Base-by-base conservation (phyloP, 2,329 filamentous ascomycete species). In the Talaromyces pinophilus region DNA sequence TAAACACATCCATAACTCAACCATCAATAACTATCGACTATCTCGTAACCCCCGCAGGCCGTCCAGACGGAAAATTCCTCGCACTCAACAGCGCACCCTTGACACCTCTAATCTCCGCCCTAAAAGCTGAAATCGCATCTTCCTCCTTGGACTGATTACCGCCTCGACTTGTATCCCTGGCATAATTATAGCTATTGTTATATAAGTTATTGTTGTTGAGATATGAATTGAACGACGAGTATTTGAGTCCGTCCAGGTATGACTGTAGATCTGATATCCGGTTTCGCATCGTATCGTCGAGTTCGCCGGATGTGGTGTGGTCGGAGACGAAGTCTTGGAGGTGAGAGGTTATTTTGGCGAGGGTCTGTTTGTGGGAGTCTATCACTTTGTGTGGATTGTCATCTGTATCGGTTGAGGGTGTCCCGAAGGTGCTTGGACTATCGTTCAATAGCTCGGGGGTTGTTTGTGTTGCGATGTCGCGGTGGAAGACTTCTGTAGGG, bases 61-160 rank as follows among this genome's bases (percentile, higher is more conserved):
- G 73, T 63, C 76, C 73, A 13, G 76, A 67, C 42, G 83, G 85
- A 69, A 90, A 90, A 68, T 88, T 86, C 69, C 85, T 84, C 8
- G 87, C 85, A 73, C 86, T 88, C 68, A 90, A 73, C 65, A 90
- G 78, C 2, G 87, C 86, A 13, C 87, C 87, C 75, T 90, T 90
- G 22, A 89, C 84, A 40, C 85, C 82, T 65, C 86, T 78, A 62
- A 90, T 88, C 70, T 89, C 87, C 50, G 81, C 81, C 74, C 85
- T 86, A 69, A 89, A 77, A 42, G 81, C 79, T 15, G 85, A 81
- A 65, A 88, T 83, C n/a, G 84, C 85, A 71, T 88, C 86, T 30
- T 85, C 82, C 25, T 76, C 79, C 70, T 79, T 79, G 33, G 75
- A 76, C 4, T 74, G 75, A 3, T 71, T 68, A 35, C 73, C 65